Conservation (phyloP, 345 rosid genomes). For the Salix brachista region DNA sequence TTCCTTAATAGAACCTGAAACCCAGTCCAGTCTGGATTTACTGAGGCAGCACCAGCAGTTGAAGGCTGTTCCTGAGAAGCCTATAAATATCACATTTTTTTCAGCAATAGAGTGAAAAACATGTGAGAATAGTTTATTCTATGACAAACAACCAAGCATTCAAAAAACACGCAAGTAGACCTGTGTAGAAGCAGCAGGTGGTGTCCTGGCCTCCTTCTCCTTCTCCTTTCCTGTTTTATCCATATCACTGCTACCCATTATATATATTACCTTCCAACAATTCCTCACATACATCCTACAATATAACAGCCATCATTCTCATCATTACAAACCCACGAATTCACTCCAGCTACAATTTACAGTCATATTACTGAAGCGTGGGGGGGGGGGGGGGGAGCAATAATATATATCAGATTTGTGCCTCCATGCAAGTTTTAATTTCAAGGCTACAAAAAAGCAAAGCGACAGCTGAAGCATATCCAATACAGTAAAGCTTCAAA, state of each 20-base stretch:
- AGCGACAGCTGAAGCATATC: background rate
- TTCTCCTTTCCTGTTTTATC: slow-evolving; percentile 71
- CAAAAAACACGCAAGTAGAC: slow-evolving; percentile 33
- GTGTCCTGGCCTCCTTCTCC: slow-evolving; percentile 65
- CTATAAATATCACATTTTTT: background rate
- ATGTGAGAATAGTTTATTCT: background rate
- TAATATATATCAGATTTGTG: background rate
- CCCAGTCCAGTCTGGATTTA: slow-evolving; percentile 91
- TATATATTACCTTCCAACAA: slow-evolving; percentile 20
- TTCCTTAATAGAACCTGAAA: slow-evolving; percentile 65
- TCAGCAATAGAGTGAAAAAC: background rate
- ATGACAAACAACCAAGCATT: slow-evolving; percentile 8
- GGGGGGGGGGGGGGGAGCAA: background rate
- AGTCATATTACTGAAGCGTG: background rate
- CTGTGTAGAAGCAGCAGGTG: slow-evolving; percentile 58
- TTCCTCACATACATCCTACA: slow-evolving; percentile 49
- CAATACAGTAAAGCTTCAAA: background rate
- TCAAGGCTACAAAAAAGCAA: background rate
- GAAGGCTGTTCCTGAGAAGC: slow-evolving; percentile 64
- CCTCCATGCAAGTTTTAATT: background rate
- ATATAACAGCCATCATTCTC: background rate
- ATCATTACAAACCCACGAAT: background rate
- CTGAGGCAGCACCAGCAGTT: slow-evolving; percentile 48
- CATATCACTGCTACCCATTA: slow-evolving; percentile 67
- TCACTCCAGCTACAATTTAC: background rate